Base-by-base conservation (phyloP, 495 filamentous ascomycete species). In the Aspergillus homomorphus region DNA sequence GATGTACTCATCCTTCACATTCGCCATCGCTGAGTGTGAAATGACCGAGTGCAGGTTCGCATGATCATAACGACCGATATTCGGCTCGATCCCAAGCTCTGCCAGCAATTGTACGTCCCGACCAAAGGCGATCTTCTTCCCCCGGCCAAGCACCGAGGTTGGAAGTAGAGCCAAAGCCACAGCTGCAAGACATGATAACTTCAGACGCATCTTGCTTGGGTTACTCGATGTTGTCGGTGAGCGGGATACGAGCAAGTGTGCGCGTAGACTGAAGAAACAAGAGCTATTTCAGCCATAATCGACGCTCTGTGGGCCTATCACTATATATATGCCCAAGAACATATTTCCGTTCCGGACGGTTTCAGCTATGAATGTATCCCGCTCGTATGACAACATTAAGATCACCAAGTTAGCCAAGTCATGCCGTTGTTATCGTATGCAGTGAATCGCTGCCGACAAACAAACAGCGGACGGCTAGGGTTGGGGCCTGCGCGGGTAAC, bases 1-100 rank as follows among this genome's bases (percentile, higher is more conserved):
- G 23, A 57, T 57, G 60, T 66, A 68, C 59, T 74, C 60, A 0
- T 63, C 50, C 4, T 52, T 22, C 16, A 71, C 19, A 0, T 45
- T 50, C 0, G 42, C 9, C 41, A 49, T 45, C 9, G 54, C 44
- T 8, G 53, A 49, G 18, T 60, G 26, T 16, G 45, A 48, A 16
- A 61, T 24, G 15, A 49, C n/a, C 3, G 26, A n/a, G 43, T 54
- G 57, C n/a, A 63, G 49, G 28, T 16, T 22, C 10, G 28, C 15
- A 3, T 38, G 56, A 18, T 52, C 18, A 3, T 54, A 30, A n/a
- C 51, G 30, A 10, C 57, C 15, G 9, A 62, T n/a, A 18, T 61
- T 43, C 19, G 57, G 57, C 20, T 62, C 48, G 15, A 62, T 19
- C 3, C 60, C 60, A 9, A 62, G 24, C 51, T 58, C 33, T 16